These are phyloP conservation scores for Euryodendron excelsum DNA, from an alignment of 148 eudicot species.

Conservation along the genomic window DNA sequence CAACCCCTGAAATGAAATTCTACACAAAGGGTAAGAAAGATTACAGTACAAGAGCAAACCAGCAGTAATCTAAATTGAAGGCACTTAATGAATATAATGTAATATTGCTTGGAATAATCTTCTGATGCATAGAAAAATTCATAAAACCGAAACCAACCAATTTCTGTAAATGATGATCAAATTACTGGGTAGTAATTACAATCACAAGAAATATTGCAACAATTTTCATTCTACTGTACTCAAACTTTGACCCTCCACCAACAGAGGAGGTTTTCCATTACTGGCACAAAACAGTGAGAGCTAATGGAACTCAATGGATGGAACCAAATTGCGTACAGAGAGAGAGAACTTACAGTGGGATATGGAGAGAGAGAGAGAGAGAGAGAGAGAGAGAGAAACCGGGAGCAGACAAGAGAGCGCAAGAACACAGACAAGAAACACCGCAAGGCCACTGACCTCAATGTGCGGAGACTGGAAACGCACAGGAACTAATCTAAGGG, in stretches of 20 bases:
- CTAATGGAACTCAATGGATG: background rate
- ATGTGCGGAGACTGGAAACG: background rate
- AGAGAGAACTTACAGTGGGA: constrained; percentile 2
- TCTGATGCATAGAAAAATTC: background rate
- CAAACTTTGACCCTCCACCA: background rate
- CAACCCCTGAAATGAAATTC: background rate
- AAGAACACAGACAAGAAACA: background rate
- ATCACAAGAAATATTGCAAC: constrained; percentile 4
- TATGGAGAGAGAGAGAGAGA: background rate
- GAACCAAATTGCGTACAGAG: background rate
- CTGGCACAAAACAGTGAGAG: background rate
- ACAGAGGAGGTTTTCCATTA: background rate
- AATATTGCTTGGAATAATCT: background rate
- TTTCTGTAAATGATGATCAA: background rate
- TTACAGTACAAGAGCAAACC: background rate
- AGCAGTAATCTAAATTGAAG: background rate
- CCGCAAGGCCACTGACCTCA: background rate
- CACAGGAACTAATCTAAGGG: background rate
- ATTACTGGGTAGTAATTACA: background rate
- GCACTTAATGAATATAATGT: background rate
- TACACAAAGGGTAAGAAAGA: background rate
- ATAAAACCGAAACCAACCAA: background rate
- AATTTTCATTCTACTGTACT: background rate
- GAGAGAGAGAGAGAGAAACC: background rate
- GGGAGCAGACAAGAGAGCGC: background rate